phyloP scores from a whole-genome alignment of 148 eudicot species.

The Arbutus unedo region DNA sequence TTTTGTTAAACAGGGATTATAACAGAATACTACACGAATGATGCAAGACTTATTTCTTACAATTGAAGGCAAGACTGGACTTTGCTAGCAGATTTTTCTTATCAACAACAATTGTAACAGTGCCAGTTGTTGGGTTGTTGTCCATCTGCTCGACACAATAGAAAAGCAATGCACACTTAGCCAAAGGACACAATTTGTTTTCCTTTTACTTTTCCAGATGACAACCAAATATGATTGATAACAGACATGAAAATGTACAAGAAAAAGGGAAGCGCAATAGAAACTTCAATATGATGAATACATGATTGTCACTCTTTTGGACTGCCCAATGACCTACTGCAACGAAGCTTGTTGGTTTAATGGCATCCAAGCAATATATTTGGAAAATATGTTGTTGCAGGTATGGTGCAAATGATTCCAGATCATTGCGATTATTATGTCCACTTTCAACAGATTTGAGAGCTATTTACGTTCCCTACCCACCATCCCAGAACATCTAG shows the following conservation, averaged over 20 bases:
- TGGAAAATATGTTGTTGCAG: not conserved
- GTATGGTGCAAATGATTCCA: not conserved
- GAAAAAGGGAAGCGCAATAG: not conserved
- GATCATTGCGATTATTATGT: not conserved
- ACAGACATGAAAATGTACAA: not conserved
- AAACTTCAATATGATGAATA: constrained; percentile 2
- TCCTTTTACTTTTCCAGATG: not conserved
- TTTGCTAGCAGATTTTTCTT: constrained; percentile 86
- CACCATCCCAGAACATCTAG: not conserved
- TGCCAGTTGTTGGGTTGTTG: constrained; percentile 91
- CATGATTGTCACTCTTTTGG: not conserved
- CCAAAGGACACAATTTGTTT: not conserved
- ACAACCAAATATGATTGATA: not conserved
- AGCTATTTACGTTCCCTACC: not conserved
- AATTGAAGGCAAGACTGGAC: constrained; percentile 86
- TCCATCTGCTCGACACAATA: constrained; percentile 62
- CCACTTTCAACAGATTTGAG: not conserved
- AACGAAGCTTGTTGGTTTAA: not conserved
- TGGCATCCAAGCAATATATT: not conserved
- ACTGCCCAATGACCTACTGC: not conserved
- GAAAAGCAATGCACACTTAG: not conserved
- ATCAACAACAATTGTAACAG: constrained; percentile 66
- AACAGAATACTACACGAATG: not conserved
- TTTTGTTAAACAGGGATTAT: not conserved
- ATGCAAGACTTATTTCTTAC: constrained; percentile 62